Evolutionary conservation across 2,329 filamentous ascomycete genomes (phyloP).

Genomic region (Colletotrichum sp.): DNA sequence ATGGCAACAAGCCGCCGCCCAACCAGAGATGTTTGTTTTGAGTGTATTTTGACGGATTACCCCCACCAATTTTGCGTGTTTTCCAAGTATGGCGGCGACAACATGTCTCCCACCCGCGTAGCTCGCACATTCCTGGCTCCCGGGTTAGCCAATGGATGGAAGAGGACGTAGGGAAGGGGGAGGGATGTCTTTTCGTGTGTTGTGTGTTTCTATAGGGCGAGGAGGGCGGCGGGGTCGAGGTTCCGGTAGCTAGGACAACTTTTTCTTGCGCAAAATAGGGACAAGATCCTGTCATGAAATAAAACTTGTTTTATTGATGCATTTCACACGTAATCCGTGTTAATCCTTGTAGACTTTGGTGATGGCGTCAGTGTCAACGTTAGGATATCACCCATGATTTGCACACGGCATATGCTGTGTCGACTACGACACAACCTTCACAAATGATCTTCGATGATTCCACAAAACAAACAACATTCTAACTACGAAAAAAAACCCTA

Average conservation of each 20-base stretch:
- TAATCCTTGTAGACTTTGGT: not conserved
- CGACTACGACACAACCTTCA: not conserved
- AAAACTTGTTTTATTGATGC: not conserved
- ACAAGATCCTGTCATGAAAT: conserved; percentile 12
- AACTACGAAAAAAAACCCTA: not conserved
- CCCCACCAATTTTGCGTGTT: not conserved
- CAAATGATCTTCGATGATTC: not conserved
- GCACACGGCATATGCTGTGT: not conserved
- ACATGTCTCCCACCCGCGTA: not conserved
- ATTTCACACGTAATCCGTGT: not conserved
- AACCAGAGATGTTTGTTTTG: not conserved
- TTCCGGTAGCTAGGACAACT: not conserved
- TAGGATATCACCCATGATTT: not conserved
- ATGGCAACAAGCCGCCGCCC: not conserved
- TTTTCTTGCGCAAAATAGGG: conserved; percentile 12
- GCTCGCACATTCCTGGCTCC: not conserved
- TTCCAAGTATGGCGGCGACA: not conserved
- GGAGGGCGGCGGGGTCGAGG: not conserved
- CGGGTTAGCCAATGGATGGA: not conserved
- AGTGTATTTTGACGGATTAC: not conserved
- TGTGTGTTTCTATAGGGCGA: not conserved
- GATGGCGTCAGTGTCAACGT: not conserved
- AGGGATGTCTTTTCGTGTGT: not conserved
- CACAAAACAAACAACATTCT: conserved; percentile 17
- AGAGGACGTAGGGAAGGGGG: not conserved